Evolutionary conservation across 148 eudicot species (phyloP).

Genomic region (Amaranthus hypochondriacus): DNA sequence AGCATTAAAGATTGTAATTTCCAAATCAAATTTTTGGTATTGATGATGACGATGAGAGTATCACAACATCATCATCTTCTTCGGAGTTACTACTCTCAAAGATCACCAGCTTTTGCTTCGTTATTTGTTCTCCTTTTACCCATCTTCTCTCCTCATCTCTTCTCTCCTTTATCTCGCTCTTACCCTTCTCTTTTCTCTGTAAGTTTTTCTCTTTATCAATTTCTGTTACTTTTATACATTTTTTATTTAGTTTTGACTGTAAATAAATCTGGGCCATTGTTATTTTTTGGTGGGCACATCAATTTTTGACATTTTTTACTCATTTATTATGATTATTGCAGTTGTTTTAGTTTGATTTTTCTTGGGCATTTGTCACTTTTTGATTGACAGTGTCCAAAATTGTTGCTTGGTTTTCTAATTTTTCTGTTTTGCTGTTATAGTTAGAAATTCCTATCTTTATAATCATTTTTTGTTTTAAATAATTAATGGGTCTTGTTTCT

Average conservation of each 20-base stretch:
- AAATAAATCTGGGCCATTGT: neutral
- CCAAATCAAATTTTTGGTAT: neutral
- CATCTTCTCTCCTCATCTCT: constrained; percentile 33
- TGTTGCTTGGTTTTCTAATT: neutral
- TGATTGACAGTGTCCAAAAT: neutral
- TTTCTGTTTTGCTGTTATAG: too few species aligned
- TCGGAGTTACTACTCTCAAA: constrained; percentile 23
- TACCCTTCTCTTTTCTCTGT: constrained; percentile 46
- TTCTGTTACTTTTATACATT: neutral
- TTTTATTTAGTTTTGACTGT: neutral
- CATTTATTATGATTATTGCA: too few species aligned
- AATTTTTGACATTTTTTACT: too few species aligned
- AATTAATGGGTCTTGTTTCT: too few species aligned
- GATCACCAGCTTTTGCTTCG: constrained; percentile 26
- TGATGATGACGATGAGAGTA: constrained; percentile 11
- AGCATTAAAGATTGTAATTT: too few species aligned
- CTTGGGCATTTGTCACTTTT: neutral
- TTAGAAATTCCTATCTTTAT: too few species aligned
- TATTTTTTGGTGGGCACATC: neutral
- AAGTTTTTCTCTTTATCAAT: constrained; percentile 8
- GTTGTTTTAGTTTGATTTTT: too few species aligned
- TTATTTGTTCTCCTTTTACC: constrained; percentile 32
- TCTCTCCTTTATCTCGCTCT: constrained; percentile 43
- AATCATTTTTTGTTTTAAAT: too few species aligned
- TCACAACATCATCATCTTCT: constrained; percentile 15